phyloP scores from a whole-genome alignment of 2,329 filamentous ascomycete species.

The Penicillium sp. region DNA sequence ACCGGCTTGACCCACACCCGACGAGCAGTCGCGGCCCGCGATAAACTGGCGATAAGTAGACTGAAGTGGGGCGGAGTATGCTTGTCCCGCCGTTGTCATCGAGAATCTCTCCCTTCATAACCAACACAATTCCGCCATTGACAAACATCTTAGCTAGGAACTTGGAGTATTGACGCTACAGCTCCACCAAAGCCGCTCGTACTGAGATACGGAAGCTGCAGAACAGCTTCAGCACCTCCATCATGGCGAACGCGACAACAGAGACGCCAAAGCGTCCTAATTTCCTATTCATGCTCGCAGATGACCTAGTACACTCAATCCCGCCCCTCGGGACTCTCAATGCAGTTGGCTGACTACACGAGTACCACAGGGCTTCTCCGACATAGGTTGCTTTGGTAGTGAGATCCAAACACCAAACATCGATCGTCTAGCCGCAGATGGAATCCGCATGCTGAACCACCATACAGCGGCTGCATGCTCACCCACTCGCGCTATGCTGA shows the following conservation, averaged over 20 bases:
- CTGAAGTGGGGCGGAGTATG: conserved; percentile 2
- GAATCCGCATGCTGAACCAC: conserved; percentile 14
- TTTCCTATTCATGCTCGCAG: conserved; percentile 30
- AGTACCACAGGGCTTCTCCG: conserved; percentile 46
- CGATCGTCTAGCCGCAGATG: conserved; percentile 44
- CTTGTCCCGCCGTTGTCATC: background rate
- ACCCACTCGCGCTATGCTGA: conserved; percentile 33
- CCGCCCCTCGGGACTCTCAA: background rate
- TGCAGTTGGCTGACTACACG: background rate
- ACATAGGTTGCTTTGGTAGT: conserved; percentile 55
- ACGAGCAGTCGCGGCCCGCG: background rate
- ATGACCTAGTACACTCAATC: conserved; percentile 40
- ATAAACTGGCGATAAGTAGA: background rate
- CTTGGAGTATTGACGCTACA: no score
- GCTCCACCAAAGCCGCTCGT: no score
- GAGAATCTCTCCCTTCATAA: background rate
- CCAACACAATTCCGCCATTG: background rate
- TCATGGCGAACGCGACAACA: background rate
- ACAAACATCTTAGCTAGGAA: background rate
- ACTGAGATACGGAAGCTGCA: background rate
- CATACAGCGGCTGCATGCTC: conserved; percentile 33
- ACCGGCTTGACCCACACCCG: background rate
- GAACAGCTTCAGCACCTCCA: background rate
- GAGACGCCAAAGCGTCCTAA: conserved; percentile 22
- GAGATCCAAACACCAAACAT: conserved; percentile 58